Evolutionary conservation across 2,329 filamentous ascomycete genomes (phyloP), one percentile per base, ranked within the genome.

Genomic region (Claviceps paspali): DNA sequence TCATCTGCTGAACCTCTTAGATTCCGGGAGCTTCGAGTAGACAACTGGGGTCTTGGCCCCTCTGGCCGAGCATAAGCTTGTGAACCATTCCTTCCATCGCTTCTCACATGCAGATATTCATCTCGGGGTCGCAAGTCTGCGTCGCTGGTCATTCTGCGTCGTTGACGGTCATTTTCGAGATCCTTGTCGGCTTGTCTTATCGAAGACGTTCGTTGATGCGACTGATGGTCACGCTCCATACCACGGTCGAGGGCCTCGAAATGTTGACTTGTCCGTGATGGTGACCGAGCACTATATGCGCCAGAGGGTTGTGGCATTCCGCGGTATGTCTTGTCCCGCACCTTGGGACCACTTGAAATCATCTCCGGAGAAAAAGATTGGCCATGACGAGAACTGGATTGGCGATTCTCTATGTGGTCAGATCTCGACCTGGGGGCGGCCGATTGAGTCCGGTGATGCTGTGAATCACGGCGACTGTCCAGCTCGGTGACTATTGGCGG

Each of bases 401-500:
- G 43, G 44, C 53, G 35, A 19, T 53, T 44, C 6, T 50, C 48
- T 24, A 56, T 55, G 29, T 57, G 54, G 17, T 59, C 54, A 2
- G 53, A 48, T 3, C 52, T 45, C 21, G 43, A 48, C 43, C 47
- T 49, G 19, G 55, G 51, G 1, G 54, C 50, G 15, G 54, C 53
- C 3, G 63, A 64, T 19, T 51, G 54, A 34, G 52, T 58, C 19
- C 60, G 52, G 33, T 53, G 53, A 36, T 55, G 57, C 28, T 57
- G 49, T 27, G 47, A 43, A 4, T 45, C 32, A 31, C 42, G 47
- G 14, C 48, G 45, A 32, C 52, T 44, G 26, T 47, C 44, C 5
- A 62, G 32, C 1, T 61, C 55, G 2, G 67, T 70, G 22, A 65
- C 60, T 11, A 70, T 52, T 5, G 55, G 58, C 4, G 66, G 64